These are phyloP conservation scores for Erythrophleum fordii DNA, from an alignment of 306 rosid species.

Conservation along the genomic window DNA sequence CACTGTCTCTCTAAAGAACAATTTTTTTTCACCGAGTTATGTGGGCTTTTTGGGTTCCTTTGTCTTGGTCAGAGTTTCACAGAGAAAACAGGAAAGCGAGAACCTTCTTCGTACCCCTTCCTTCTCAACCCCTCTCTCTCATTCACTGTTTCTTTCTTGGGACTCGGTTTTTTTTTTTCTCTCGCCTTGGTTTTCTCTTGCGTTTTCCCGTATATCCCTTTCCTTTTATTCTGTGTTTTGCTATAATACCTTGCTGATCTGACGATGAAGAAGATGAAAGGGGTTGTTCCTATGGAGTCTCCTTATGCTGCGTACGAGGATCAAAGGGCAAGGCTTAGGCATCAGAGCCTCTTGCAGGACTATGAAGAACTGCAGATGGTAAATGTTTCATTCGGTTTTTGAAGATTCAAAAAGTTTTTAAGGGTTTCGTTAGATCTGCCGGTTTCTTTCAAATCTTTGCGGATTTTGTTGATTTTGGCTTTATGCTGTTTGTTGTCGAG, in stretches of 20 bases:
- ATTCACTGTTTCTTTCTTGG: background rate
- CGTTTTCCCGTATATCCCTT: conserved; percentile 35
- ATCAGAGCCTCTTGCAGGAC: conserved; percentile 87
- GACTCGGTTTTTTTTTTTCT: conserved; percentile 1
- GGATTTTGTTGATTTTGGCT: conserved; percentile 42
- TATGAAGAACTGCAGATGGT: conserved; percentile 81
- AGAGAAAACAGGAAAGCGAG: conserved; percentile 94
- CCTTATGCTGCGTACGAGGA: conserved; percentile 52
- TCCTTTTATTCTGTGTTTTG: conserved; percentile 37
- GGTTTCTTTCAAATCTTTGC: conserved; percentile 33
- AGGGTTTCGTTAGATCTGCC: conserved; percentile 58
- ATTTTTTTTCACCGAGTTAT: conserved; percentile 96
- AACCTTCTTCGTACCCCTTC: conserved; percentile 59
- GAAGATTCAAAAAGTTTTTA: conserved; percentile 14
- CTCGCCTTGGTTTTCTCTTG: conserved; percentile 18
- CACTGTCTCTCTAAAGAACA: conserved; percentile 81
- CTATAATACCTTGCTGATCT: conserved; percentile 35
- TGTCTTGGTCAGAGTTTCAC: conserved; percentile 98
- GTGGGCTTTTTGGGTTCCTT: conserved; percentile 97
- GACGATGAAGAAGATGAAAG: conserved; percentile 88
- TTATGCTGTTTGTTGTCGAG: background rate
- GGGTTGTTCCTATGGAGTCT: conserved; percentile 51
- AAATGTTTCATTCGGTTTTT: conserved; percentile 28
- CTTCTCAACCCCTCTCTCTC: background rate
- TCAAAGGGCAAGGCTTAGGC: conserved; percentile 67